Evolutionary conservation across 2,329 filamentous ascomycete species (phyloP).

Genomic region (Orbilia blumenaviensis): DNA sequence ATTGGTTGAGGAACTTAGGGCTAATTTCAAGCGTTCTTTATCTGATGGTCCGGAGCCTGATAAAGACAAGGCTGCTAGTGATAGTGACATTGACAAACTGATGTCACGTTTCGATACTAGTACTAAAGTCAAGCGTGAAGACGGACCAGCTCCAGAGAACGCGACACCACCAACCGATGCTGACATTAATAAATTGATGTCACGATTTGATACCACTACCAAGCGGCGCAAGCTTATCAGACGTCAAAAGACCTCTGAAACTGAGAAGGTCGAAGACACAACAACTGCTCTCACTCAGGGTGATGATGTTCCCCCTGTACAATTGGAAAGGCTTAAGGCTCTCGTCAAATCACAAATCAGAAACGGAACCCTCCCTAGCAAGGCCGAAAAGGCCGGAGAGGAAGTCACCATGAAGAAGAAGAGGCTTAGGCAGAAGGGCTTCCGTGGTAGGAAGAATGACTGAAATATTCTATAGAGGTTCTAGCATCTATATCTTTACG

Average conservation of each 20-base stretch:
- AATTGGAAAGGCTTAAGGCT: neutral
- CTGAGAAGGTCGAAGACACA: neutral
- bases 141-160: too few species aligned
- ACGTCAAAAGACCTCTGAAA: neutral
- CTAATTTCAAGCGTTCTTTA: constrained; percentile 1
- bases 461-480: too few species aligned
- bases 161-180: neutral
- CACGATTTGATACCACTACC: neutral
- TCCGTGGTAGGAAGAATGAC: too few species aligned
- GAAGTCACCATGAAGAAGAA: neutral
- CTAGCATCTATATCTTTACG: too few species aligned
- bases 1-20: neutral
- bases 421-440: neutral
- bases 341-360: neutral
- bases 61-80: too few species aligned
- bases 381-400: neutral
- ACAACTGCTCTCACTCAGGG: constrained; percentile 9
- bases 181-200: neutral
- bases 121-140: too few species aligned
- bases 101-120: neutral
- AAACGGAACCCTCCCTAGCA: neutral
- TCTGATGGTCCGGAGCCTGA: neutral
- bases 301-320: neutral
- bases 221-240: neutral
- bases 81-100: neutral